Percentiles rank a stretch among this genome's conserved stretches.
Conservation (phyloP, 2,329 filamentous ascomycete species). For the Emergomyces orientalis region DNA sequence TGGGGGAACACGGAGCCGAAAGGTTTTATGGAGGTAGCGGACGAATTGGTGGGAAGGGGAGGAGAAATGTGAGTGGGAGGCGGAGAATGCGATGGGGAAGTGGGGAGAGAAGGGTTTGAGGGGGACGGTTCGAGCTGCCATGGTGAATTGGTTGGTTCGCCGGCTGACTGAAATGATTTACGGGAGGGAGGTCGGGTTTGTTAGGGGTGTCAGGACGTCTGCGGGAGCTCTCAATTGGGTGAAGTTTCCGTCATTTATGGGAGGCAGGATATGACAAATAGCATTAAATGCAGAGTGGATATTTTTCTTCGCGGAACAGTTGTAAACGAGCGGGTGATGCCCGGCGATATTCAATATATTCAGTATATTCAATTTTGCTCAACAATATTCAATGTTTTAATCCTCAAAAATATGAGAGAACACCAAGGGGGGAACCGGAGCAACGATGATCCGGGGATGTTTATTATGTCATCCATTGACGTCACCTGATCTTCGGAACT, state of each 20-base stretch:
- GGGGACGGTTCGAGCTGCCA: slow-evolving; percentile 11
- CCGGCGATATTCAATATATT: neutral
- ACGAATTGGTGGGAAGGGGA: slow-evolving; percentile 25
- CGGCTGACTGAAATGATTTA: neutral
- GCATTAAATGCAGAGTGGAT: neutral
- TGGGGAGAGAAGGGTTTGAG: slow-evolving; percentile 8
- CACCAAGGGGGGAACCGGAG: neutral
- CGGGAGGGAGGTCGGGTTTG: too few relatives aligned
- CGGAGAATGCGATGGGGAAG: slow-evolving; percentile 17
- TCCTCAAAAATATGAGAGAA: neutral
- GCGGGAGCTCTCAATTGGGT: neutral
- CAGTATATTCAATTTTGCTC: too few relatives aligned
- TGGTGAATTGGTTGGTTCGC: slow-evolving; percentile 1
- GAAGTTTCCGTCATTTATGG: neutral
- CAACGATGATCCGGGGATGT: neutral
- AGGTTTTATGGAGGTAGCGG: slow-evolving; percentile 35
- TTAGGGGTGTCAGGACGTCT: neutral
- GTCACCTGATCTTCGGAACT: too few relatives aligned
- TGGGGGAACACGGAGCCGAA: slow-evolving; percentile 46
- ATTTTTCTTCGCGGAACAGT: neutral
- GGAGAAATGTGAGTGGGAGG: slow-evolving; percentile 24
- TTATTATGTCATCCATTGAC: neutral
- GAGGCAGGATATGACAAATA: neutral
- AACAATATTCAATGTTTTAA: too few relatives aligned
- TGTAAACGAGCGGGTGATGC: neutral